Evolutionary conservation across 2,329 filamentous ascomycete species (phyloP), one percentile per base, ranked within the genome.

Genomic region (Fusarium metavorans): DNA sequence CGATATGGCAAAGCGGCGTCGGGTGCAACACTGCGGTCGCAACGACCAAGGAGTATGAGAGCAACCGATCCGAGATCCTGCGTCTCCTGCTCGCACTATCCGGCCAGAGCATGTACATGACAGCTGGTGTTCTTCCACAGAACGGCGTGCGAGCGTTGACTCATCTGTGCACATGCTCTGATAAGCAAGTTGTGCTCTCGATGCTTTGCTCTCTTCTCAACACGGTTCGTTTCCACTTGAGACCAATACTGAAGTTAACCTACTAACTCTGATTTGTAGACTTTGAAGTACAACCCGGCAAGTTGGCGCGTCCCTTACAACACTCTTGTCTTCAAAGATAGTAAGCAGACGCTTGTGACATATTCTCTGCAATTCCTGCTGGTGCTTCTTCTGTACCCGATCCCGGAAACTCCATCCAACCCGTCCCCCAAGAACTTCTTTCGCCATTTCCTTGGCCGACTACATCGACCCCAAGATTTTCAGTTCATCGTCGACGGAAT

Each of bases 1-100:
- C 95, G 64, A 98, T 99, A 81, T 99, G 97, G 97, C 95, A 98
- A 85, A 98, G 94, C 80, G 97, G 97, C 57, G 96, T 99, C 34
- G 97, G 97, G 16, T 98, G 96, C 86, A 97, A 98, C 82, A 94
- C 93, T 18, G 91, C 95, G 6, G 92, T 97, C 77, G 92, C 92
- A 11, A 96, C 95, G 5, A 98, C 92, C 62, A 97, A 95, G 82
- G 95, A 98, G 78, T 93, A 94, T 68, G 97, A 99, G 85, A 97
- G 89, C 84, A 98, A 98, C 83, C 91, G 97, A 68, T 95, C 93
- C 75, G 97, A 99, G 84, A 93, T 98, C 34, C 84, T 98, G 78
- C 91, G 96, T 25, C 86, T 99, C 67, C 88, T 99, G 45, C 87
- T 99, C 74, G 95, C 95, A 0, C 84, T 99, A 72, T 91, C 94